A percentile compares a stretch with the other conserved stretches of the same genome.
phyloP scores from a whole-genome alignment of 2,329 filamentous ascomycete species.

The Pochonia chlamydosporia region DNA sequence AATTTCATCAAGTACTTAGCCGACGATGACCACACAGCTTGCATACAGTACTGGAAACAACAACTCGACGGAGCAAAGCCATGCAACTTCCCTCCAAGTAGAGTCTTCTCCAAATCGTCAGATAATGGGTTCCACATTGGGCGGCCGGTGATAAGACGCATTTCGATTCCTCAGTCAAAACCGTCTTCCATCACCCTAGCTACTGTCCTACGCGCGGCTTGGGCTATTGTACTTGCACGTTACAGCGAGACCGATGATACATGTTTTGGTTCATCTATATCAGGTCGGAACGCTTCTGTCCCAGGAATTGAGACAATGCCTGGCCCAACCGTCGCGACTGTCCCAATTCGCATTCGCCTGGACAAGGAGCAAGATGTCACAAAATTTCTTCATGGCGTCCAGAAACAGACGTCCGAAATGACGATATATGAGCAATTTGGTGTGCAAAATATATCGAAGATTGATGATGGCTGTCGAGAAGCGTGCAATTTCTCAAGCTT shows the following conservation, averaged over 20 bases:
- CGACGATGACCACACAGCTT: too few relatives aligned
- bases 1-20: too few relatives aligned
- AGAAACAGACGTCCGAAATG: slow-evolving; percentile 1
- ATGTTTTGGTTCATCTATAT: slow-evolving; percentile 20
- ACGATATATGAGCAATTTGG: slow-evolving; percentile 15
- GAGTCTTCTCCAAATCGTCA: too few relatives aligned
- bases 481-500: slow-evolving; percentile 21
- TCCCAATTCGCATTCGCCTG: slow-evolving; percentile 19
- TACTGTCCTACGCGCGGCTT: slow-evolving; percentile 18
- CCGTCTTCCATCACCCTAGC: slow-evolving; percentile 5
- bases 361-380: slow-evolving; percentile 7
- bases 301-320: slow-evolving; percentile 18
- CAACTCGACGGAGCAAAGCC: too few relatives aligned
- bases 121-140: too few relatives aligned
- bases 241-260: slow-evolving; percentile 16
- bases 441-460: slow-evolving; percentile 14
- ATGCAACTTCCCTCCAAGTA: too few relatives aligned
- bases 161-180: not conserved
- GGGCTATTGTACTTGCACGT: slow-evolving; percentile 17
- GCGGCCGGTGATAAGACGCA: too few relatives aligned
- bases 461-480: slow-evolving; percentile 11
- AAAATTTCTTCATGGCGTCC: slow-evolving; percentile 13
- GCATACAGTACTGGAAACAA: too few relatives aligned
- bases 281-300: slow-evolving; percentile 22
- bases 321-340: slow-evolving; percentile 24